phyloP scores from a whole-genome alignment of 768 basidiomycete species.

The Lactifluus echinatus region DNA sequence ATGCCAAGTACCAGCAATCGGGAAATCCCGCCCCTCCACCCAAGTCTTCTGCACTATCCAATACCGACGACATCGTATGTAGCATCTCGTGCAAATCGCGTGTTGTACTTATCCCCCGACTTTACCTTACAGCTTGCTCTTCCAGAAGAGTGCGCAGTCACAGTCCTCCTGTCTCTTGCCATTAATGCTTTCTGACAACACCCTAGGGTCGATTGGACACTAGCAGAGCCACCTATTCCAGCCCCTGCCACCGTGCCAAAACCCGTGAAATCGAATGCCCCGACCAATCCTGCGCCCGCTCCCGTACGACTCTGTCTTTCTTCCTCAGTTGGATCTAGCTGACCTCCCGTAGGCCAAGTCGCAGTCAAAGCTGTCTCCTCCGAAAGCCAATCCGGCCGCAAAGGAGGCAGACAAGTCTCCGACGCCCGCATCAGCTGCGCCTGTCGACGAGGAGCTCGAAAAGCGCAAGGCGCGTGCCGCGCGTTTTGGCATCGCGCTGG shows the following conservation, averaged over 20 bases:
- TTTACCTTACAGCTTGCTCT: constrained; percentile 27
- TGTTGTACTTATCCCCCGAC: constrained; percentile 6
- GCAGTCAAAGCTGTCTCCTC: not conserved
- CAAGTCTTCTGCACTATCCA: not conserved
- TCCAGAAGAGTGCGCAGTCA: constrained; percentile 26
- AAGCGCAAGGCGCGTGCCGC: constrained; percentile 54
- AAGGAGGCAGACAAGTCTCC: not conserved
- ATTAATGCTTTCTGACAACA: not conserved
- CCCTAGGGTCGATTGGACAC: constrained; percentile 7
- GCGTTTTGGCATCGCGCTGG: constrained; percentile 62
- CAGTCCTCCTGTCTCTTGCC: not conserved
- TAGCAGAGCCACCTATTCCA: not conserved
- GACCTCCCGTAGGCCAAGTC: not conserved
- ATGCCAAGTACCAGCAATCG: constrained; percentile 22
- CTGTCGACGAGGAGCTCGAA: constrained; percentile 43
- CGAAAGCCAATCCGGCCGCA: not conserved
- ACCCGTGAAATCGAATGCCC: not conserved
- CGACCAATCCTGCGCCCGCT: not conserved
- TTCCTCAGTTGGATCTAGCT: not conserved
- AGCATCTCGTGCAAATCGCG: not conserved
- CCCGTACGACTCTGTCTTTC: not conserved
- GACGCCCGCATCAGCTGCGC: constrained; percentile 6
- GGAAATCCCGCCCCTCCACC: constrained; percentile 7
- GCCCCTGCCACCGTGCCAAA: not conserved
- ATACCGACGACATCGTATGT: constrained; percentile 27